Conservation (phyloP, 495 filamentous ascomycete genomes). For the Talaromyces ruber region DNA sequence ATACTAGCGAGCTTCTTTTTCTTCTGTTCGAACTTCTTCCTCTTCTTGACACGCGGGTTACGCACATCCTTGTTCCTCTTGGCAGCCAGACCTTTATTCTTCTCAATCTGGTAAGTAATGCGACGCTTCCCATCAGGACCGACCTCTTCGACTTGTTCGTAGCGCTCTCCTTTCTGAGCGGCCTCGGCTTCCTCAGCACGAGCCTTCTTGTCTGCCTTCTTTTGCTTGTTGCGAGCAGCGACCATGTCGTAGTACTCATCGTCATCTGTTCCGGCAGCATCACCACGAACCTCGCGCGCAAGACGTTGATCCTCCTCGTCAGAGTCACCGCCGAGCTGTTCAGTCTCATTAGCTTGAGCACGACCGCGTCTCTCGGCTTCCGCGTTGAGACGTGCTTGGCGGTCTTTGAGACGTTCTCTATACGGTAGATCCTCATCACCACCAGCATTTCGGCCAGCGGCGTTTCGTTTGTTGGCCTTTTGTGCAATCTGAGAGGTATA, state of each 20-base stretch:
- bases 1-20: slow-evolving; percentile 87
- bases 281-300: slow-evolving; percentile 33
- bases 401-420: slow-evolving; percentile 76
- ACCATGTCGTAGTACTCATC: slow-evolving; percentile 89
- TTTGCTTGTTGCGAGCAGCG: slow-evolving; percentile 52
- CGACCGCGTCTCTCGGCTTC: slow-evolving; percentile 81
- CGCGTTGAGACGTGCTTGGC: slow-evolving; percentile 72
- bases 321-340: slow-evolving; percentile 58
- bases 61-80: slow-evolving; percentile 84
- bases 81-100: slow-evolving; percentile 92
- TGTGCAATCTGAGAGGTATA: slow-evolving; percentile 95
- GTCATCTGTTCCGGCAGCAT: slow-evolving; percentile 36
- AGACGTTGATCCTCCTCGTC: slow-evolving; percentile 42
- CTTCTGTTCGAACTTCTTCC: slow-evolving; percentile 85
- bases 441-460: slow-evolving; percentile 75
- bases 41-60: slow-evolving; percentile 97
- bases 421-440: slow-evolving; percentile 90
- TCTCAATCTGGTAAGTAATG: slow-evolving; percentile 86
- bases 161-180: slow-evolving; percentile 46
- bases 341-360: slow-evolving; percentile 49
- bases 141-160: slow-evolving; percentile 48
- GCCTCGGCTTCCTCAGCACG: slow-evolving; percentile 43
- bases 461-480: slow-evolving; percentile 76
- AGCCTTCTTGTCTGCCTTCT: slow-evolving; percentile 69
- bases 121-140: slow-evolving; percentile 75